These are phyloP conservation scores for Staphylotrichum longicolle DNA, from an alignment of 495 filamentous ascomycete genomes.

Conservation along the genomic window DNA sequence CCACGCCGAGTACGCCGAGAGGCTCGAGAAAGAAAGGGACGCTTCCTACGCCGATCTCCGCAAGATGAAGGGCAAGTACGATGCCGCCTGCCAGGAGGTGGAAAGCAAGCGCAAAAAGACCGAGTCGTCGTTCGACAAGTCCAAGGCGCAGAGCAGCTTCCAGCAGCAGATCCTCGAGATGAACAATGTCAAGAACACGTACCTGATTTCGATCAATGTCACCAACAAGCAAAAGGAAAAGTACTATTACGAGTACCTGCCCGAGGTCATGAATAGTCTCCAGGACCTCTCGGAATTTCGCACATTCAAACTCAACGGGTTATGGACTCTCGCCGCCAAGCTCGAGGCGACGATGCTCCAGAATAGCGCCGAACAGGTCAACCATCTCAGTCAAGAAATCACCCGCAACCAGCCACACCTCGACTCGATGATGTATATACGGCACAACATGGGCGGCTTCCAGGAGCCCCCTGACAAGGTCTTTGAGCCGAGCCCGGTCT, in stretches of 20 bases:
- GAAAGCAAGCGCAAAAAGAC: slow-evolving; percentile 92
- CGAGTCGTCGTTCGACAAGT: slow-evolving; percentile 82
- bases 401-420: slow-evolving; percentile 81
- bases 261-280: slow-evolving; percentile 83
- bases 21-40: slow-evolving; percentile 87
- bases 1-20: slow-evolving; percentile 82
- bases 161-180: slow-evolving; percentile 89
- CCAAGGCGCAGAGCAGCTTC: slow-evolving; percentile 84
- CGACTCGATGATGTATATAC: slow-evolving; percentile 95
- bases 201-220: slow-evolving; percentile 90
- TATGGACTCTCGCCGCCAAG: slow-evolving; percentile 77
- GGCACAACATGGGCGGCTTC: slow-evolving; percentile 78
- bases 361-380: slow-evolving; percentile 66
- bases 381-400: slow-evolving; percentile 74
- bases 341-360: slow-evolving; percentile 74
- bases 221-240: slow-evolving; percentile 95
- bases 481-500: slow-evolving; percentile 95
- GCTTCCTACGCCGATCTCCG: slow-evolving; percentile 76
- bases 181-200: slow-evolving; percentile 98
- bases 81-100: slow-evolving; percentile 86
- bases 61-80: slow-evolving; percentile 91
- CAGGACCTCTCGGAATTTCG: slow-evolving; percentile 92
- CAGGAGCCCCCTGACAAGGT: slow-evolving; percentile 77
- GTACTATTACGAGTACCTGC: slow-evolving; percentile 96
- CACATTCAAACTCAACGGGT: slow-evolving; percentile 71